A percentile compares a stretch with the other conserved stretches of the same genome.
phyloP scores from a whole-genome alignment of 2,329 filamentous ascomycete genomes.

The Lachnellula subtilissima region DNA sequence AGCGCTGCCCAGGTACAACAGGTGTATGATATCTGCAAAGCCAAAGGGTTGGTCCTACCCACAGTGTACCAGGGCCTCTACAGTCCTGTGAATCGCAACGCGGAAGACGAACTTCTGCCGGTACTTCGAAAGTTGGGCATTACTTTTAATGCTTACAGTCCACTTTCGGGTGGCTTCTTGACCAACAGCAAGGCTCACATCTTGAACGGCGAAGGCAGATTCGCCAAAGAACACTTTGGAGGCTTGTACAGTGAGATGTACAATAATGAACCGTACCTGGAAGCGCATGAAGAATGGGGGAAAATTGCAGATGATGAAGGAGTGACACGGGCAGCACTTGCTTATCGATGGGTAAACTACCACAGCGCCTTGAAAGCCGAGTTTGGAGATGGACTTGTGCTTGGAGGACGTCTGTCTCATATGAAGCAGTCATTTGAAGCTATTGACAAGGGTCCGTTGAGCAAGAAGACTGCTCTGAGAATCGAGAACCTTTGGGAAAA shows the following conservation, averaged over 20 bases:
- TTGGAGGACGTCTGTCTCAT: slow-evolving; percentile 25
- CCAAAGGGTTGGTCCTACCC: slow-evolving; percentile 29
- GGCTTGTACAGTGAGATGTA: slow-evolving; percentile 23
- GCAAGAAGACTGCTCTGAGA: slow-evolving; percentile 12
- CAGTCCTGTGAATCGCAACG: slow-evolving; percentile 38
- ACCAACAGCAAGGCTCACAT: slow-evolving; percentile 29
- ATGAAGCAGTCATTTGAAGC: slow-evolving; percentile 20
- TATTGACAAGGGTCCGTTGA: slow-evolving; percentile 22
- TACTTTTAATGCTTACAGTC: slow-evolving; percentile 52
- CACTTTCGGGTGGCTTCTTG: slow-evolving; percentile 59
- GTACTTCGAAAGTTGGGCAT: slow-evolving; percentile 39
- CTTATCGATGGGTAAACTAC: slow-evolving; percentile 34
- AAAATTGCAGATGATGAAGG: slow-evolving; percentile 28
- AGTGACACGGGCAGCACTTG: slow-evolving; percentile 32
- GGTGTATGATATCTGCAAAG: slow-evolving; percentile 28
- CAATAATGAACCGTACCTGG: slow-evolving; percentile 19
- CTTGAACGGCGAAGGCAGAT: slow-evolving; percentile 22
- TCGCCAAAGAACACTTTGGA: slow-evolving; percentile 7
- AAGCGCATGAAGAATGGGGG: slow-evolving; percentile 28
- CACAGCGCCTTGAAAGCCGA: slow-evolving; percentile 27
- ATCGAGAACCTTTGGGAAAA: slow-evolving; percentile 24
- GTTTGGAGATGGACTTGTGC: slow-evolving; percentile 31
- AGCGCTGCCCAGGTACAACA: slow-evolving; percentile 26
- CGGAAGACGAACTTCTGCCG: slow-evolving; percentile 58
- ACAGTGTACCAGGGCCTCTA: slow-evolving; percentile 34